Base-by-base conservation (phyloP, 768 basidiomycete species). In the Auriscalpium vulgare region DNA sequence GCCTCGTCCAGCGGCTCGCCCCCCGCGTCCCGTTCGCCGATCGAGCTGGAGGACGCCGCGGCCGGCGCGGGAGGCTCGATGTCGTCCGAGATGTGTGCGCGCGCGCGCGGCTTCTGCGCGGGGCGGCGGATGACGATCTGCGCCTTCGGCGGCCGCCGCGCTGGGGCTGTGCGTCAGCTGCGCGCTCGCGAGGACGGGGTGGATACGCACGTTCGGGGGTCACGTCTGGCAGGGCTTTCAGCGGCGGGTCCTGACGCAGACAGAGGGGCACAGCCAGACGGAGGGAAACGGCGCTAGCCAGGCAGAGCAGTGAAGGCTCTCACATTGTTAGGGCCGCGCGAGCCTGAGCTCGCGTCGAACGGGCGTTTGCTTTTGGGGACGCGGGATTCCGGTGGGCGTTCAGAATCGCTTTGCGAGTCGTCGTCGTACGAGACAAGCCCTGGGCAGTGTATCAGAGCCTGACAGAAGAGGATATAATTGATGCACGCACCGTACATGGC, bases 1-100 rank as follows among this genome's bases (percentile, higher is more conserved):
- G 85, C 62, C 58, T 88, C 86, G 58, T 70, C 68, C 36, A 40
- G 50, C 13, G 50, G 54, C 8, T 8, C 19, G 16, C 53, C 53
- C 21, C 34, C 17, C 7, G 51, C 49, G 43, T n/a, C 17, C 29
- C 29, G 29, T 4, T 43, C 40, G 17, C 14, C 17, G 14, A 1
- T 4, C 17, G 40, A 4, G 40, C 14, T 17, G 14, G 40, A 43
- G 7, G 40, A 43, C 40, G 40, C 17, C 13, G 43, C 45, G 54
- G 14, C 35, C 11, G 37, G 29, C 35, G 45, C 37, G 4, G 7
- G 14, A n/a, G 17, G 36, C 38, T 51, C 43, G 44, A 53, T 55
- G 45, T 57, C 51, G 17, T 57, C 54, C 16, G 59, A 55, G 11
- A 49, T 2, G 1, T 51, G 51, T 8, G 57, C 35, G 35, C 62